phyloP scores from a whole-genome alignment of 2,329 filamentous ascomycete species.

The Pyricularia pennisetigena region DNA sequence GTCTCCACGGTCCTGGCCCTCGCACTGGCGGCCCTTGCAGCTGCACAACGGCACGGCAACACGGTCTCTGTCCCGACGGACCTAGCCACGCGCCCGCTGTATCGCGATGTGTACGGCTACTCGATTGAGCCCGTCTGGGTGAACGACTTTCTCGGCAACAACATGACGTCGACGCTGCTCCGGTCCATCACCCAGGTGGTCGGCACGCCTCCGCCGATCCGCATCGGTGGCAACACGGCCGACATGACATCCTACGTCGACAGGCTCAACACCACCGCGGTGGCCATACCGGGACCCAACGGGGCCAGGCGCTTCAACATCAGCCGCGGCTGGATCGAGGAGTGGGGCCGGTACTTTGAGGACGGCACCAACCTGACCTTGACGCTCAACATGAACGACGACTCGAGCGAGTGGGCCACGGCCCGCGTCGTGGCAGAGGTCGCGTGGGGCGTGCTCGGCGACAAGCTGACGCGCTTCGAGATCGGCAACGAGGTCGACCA shows the following conservation, averaged over 20 bases:
- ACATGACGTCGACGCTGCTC: constrained; percentile 1
- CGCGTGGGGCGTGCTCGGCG: constrained; percentile 14
- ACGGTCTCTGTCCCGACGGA: constrained; percentile 3
- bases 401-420: constrained; percentile 4
- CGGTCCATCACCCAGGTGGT: background rate
- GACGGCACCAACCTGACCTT: constrained; percentile 9
- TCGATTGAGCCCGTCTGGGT: constrained; percentile 6
- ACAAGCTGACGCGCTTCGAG: constrained; percentile 20
- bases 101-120: constrained; percentile 1
- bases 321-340: constrained; percentile 8
- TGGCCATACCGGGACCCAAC: constrained; percentile 12
- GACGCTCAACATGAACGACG: constrained; percentile 11
- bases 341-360: constrained; percentile 3
- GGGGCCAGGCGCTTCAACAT: constrained; percentile 9
- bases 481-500: constrained; percentile 27
- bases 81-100: constrained; percentile 1
- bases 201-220: constrained; percentile 2
- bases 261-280: constrained; percentile 8
- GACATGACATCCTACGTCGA: background rate
- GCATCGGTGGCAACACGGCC: constrained; percentile 8
- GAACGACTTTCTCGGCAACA: constrained; percentile 4
- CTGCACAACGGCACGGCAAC: constrained; percentile 4
- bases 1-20: background rate
- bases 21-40: background rate
- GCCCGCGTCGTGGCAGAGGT: constrained; percentile 16